Percentiles rank a stretch among this genome's conserved stretches.
Conservation (phyloP, 208 protist species). For the Acanthamoeba castellanii region DNA sequence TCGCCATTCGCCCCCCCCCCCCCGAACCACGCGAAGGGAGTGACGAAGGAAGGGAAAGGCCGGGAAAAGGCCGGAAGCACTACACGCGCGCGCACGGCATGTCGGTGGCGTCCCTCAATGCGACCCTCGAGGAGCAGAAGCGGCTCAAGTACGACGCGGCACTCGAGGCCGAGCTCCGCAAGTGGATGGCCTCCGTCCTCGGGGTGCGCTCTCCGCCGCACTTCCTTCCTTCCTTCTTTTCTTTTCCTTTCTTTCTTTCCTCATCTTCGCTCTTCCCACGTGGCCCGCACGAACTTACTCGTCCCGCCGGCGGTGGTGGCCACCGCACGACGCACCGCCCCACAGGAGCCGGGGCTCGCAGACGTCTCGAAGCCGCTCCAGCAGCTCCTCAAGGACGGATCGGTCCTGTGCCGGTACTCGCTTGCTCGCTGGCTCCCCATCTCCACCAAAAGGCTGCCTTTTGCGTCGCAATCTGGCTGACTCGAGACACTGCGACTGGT, state of each 20-base stretch:
- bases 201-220: not conserved
- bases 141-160: constrained; percentile 27
- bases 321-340: too few species aligned
- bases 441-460: not conserved
- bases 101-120: constrained; percentile 31
- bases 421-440: not conserved
- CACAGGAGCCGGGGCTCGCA: not conserved
- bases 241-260: not conserved
- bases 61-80: too few species aligned
- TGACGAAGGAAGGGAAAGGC: too few species aligned
- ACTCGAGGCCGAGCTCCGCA: constrained; percentile 25
- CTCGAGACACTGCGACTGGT: not conserved
- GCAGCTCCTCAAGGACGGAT: constrained; percentile 42
- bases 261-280: not conserved
- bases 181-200: constrained; percentile 21
- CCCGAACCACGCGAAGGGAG: too few species aligned
- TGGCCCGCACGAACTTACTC: not conserved
- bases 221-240: not conserved
- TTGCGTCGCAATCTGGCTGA: not conserved
- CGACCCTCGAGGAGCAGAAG: constrained; percentile 56
- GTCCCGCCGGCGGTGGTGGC: too few species aligned
- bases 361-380: not conserved
- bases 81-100: not conserved
- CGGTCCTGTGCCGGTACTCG: constrained; percentile 16
- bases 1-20: too few species aligned